A percentile compares a stretch with the other conserved stretches of the same genome.
Conservation (phyloP, 2,329 filamentous ascomycete species). For the Sporothrix schenckii region DNA sequence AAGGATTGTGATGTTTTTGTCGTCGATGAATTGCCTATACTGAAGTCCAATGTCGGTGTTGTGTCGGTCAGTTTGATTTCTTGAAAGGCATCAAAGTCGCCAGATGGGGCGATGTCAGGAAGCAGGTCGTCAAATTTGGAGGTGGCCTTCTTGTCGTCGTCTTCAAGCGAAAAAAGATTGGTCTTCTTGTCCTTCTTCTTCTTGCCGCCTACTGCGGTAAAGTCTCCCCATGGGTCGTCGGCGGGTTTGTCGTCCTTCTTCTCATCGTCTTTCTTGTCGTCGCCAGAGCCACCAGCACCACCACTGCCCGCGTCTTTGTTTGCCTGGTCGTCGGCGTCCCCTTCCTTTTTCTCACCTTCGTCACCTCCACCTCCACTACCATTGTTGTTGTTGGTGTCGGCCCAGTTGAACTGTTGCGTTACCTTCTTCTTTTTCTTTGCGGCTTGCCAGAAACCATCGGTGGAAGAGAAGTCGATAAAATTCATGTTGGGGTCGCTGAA, state of each 20-base stretch:
- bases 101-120: slow-evolving; percentile 36
- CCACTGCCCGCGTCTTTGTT: slow-evolving; percentile 42
- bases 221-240: slow-evolving; percentile 53
- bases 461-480: slow-evolving; percentile 60
- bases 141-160: slow-evolving; percentile 35
- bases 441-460: slow-evolving; percentile 58
- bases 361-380: slow-evolving; percentile 42
- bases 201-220: slow-evolving; percentile 52
- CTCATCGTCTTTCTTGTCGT: slow-evolving; percentile 39
- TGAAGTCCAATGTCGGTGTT: slow-evolving; percentile 55
- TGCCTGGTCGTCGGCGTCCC: slow-evolving; percentile 39
- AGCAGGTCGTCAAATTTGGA: slow-evolving; percentile 28
- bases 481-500: slow-evolving; percentile 52
- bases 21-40: slow-evolving; percentile 40
- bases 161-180: slow-evolving; percentile 39
- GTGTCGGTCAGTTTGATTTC: slow-evolving; percentile 68
- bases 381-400: slow-evolving; percentile 50
- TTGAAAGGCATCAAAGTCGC: slow-evolving; percentile 61
- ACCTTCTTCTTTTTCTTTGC: slow-evolving; percentile 57
- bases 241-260: slow-evolving; percentile 44
- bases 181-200: slow-evolving; percentile 61
- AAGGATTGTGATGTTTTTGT: slow-evolving; percentile 50
- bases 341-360: slow-evolving; percentile 44
- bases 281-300: slow-evolving; percentile 40
- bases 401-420: slow-evolving; percentile 46